These are phyloP conservation scores for Trichosanthes truncata DNA, from an alignment of 306 rosid species.

Conservation along the genomic window DNA sequence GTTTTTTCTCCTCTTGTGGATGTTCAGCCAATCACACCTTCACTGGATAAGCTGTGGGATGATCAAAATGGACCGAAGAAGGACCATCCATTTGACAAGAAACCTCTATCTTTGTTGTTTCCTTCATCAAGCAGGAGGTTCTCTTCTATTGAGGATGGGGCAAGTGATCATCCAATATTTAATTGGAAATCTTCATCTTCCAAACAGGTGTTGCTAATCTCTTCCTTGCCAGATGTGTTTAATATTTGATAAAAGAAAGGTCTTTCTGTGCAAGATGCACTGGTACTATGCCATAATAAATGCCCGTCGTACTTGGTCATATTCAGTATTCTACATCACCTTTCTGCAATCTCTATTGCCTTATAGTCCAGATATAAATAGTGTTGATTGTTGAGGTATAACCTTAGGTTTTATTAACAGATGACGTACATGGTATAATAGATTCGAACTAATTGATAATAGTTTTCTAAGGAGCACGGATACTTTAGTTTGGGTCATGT, in stretches of 20 bases:
- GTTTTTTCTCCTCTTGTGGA: slow-evolving; percentile 98
- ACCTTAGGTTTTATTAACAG: not conserved
- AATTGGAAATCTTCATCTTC: slow-evolving; percentile 70
- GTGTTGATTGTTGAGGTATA: not conserved
- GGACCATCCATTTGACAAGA: slow-evolving; percentile 65
- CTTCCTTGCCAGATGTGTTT: not conserved
- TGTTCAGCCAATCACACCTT: slow-evolving; percentile 85
- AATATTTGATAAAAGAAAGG: not conserved
- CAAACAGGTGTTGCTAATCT: slow-evolving; percentile 51
- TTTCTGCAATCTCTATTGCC: not conserved
- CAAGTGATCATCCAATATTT: slow-evolving; percentile 61
- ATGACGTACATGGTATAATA: not conserved
- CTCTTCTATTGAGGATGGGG: slow-evolving; percentile 52
- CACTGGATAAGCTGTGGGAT: slow-evolving; percentile 73
- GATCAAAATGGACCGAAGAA: slow-evolving; percentile 61
- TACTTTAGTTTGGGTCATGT: not conserved
- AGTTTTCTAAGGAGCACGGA: not conserved
- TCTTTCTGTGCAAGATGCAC: not conserved
- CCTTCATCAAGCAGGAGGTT: slow-evolving; percentile 67
- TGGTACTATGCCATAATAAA: not conserved
- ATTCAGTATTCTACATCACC: not conserved
- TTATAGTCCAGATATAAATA: not conserved
- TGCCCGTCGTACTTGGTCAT: not conserved
- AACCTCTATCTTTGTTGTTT: slow-evolving; percentile 51
- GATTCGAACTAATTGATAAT: not conserved